A percentile compares a stretch with the other conserved stretches of the same genome.
Conservation (phyloP, 345 rosid genomes). For the Acer saccharum region DNA sequence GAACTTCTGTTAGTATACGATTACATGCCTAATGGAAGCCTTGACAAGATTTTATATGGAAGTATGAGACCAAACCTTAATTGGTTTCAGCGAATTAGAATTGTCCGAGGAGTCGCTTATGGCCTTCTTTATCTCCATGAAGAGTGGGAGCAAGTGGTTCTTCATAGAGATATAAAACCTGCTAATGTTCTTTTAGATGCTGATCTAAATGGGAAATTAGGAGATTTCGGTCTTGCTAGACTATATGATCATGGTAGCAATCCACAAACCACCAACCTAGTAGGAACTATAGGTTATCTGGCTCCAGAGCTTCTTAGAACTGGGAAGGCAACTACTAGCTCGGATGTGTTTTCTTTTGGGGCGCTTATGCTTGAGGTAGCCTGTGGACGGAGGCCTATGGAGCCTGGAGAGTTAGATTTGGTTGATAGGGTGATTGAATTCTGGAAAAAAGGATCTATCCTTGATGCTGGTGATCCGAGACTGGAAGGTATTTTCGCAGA, state of each 20-base stretch:
- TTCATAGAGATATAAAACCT: conserved; percentile 51
- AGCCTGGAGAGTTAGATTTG: conserved; percentile 30
- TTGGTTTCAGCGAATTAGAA: conserved; percentile 44
- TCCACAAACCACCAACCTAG: conserved; percentile 34
- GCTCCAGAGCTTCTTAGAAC: conserved; percentile 46
- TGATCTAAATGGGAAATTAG: conserved; percentile 39
- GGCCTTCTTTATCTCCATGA: conserved; percentile 43
- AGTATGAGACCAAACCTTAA: conserved; percentile 16
- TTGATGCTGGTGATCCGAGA: conserved; percentile 15
- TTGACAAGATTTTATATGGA: conserved; percentile 36
- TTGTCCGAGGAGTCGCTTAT: conserved; percentile 38
- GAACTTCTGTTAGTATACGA: conserved; percentile 52
- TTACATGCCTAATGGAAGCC: conserved; percentile 46
- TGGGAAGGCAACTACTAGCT: conserved; percentile 40
- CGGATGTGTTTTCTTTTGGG: conserved; percentile 49
- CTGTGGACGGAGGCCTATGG: conserved; percentile 50
- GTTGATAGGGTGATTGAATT: conserved; percentile 33
- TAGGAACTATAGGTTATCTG: conserved; percentile 50
- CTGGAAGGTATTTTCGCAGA: conserved; percentile 15
- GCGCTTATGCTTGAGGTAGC: conserved; percentile 50
- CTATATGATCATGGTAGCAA: conserved; percentile 37
- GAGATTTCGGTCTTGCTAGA: conserved; percentile 49
- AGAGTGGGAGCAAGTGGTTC: conserved; percentile 50
- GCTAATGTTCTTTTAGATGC: conserved; percentile 40
- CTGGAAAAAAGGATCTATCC: conserved; percentile 23